These are phyloP conservation scores for Colletotrichum liaoningense DNA, from an alignment of 2,329 filamentous ascomycete genomes.

Conservation along the genomic window DNA sequence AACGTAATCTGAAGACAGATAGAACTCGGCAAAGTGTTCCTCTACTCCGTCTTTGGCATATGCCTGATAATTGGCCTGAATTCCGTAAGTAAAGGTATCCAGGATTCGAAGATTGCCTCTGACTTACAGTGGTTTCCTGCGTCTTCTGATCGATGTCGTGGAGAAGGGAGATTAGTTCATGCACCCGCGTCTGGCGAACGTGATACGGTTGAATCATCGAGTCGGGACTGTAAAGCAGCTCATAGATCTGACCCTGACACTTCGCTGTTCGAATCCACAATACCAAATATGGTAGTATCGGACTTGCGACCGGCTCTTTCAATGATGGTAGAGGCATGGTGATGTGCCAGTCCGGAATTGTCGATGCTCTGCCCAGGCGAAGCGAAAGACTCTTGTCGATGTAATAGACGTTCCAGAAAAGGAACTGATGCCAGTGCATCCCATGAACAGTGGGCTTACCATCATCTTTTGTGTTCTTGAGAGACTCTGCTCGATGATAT, in stretches of 20 bases:
- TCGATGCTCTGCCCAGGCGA: conserved; percentile 63
- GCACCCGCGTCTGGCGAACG: conserved; percentile 48
- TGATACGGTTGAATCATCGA: conserved; percentile 49
- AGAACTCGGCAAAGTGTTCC: conserved; percentile 47
- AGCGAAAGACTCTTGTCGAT: conserved; percentile 68
- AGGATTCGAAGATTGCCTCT: not conserved
- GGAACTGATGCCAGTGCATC: conserved; percentile 46
- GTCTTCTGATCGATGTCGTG: conserved; percentile 45
- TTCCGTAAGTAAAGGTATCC: not conserved
- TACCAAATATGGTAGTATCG: conserved; percentile 50
- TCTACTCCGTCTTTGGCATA: not conserved
- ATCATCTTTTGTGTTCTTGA: conserved; percentile 40
- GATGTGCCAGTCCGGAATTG: conserved; percentile 69
- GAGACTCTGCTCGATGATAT: conserved; percentile 41
- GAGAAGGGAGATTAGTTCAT: conserved; percentile 45
- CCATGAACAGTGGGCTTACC: conserved; percentile 36
- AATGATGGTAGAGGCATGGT: conserved; percentile 42
- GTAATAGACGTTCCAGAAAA: conserved; percentile 70
- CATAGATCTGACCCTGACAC: conserved; percentile 67
- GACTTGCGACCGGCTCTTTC: not conserved
- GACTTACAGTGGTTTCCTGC: conserved; percentile 32
- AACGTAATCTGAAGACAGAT: conserved; percentile 54
- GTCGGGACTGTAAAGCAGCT: conserved; percentile 62
- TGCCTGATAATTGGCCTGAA: not conserved
- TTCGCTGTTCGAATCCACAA: conserved; percentile 62